Evolutionary conservation across 208 protist genomes (phyloP).

Genomic region (Trypanosoma scelopori): DNA sequence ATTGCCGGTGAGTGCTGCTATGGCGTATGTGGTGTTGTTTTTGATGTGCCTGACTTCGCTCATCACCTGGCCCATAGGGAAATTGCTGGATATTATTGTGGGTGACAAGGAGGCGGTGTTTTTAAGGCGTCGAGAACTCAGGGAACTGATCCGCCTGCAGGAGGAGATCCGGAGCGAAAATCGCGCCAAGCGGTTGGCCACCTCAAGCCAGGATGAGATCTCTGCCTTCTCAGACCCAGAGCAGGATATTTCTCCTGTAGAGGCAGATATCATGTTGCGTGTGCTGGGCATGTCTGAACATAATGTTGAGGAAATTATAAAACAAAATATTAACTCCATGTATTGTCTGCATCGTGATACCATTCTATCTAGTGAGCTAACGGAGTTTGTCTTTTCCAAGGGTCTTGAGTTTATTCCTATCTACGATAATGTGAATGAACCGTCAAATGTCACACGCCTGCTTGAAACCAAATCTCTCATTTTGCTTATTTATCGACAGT

Average conservation of each 20-base stretch:
- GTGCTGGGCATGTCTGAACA: constrained; percentile 65
- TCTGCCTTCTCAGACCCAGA: constrained; percentile 20
- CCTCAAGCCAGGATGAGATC: constrained; percentile 17
- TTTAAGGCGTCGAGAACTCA: constrained; percentile 57
- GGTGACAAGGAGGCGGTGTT: constrained; percentile 63
- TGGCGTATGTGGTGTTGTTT: constrained; percentile 48
- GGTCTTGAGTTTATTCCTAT: constrained; percentile 60
- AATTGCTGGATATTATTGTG: constrained; percentile 59
- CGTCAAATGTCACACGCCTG: constrained; percentile 40
- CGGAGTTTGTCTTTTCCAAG: constrained; percentile 43
- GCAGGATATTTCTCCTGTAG: constrained; percentile 57
- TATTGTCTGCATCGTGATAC: constrained; percentile 55
- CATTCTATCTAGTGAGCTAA: constrained; percentile 37
- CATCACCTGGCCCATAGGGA: constrained; percentile 66
- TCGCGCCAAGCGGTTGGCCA: constrained; percentile 20
- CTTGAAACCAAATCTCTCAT: constrained; percentile 61
- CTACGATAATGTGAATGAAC: constrained; percentile 50
- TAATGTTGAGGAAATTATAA: constrained; percentile 46
- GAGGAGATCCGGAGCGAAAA: constrained; percentile 39
- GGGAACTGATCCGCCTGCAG: constrained; percentile 60
- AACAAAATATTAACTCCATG: constrained; percentile 36
- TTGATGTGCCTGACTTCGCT: constrained; percentile 61
- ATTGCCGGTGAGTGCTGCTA: constrained; percentile 46
- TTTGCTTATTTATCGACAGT: constrained; percentile 51
- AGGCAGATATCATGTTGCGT: constrained; percentile 69